Evolutionary conservation across 148 eudicot species (phyloP), one percentile per base, ranked within the genome.

Genomic region (Amaranthus palmeri): DNA sequence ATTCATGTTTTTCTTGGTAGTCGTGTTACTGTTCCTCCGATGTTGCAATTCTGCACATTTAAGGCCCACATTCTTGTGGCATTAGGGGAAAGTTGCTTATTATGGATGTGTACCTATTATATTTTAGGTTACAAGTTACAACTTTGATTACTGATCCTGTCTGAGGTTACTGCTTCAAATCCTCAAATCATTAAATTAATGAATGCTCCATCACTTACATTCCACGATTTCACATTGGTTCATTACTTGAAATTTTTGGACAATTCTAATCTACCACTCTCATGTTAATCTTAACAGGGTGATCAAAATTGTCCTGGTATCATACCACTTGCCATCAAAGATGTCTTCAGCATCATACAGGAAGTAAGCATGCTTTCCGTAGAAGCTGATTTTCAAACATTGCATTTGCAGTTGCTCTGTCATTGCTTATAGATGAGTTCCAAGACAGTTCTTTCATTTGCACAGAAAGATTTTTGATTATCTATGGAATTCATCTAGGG

Each of bases 271-370:
- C 15, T 53, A 75, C 25, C 25, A 15, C 17, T 70, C 10, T 44
- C 36, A 11, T 36, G 10, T 77, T 70, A 11, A 55, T 74, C 25
- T 70, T 67, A 46, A 57, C 85, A 93, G 98, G 98, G 98, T 52
- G 98, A 93, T 86, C 97, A 93, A 74, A 73, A 53, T 77, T 84
- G 81, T 81, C 98, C 97, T 46, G 98, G 98, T 52, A 77, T 93
- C 67, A 91, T 93, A 78, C 97, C 98, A 45, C 76, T 93, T 83
- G 98, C 98, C n/a, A 93, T 93, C 82, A 93, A 91, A 80, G 98
- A 93, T 81, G 98, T 93, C 65, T 93, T 93, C 86, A 91, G 92
- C 86, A 93, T 93, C 49, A 93, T 93, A 77, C 98, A 93, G 79
- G 98, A 93, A 82, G 98, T 93, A 88, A 86, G 92, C 83, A 57